A percentile compares a stretch with the other conserved stretches of the same genome.
phyloP scores from a whole-genome alignment of 768 basidiomycete species.

The Pleurotus eryngii region DNA sequence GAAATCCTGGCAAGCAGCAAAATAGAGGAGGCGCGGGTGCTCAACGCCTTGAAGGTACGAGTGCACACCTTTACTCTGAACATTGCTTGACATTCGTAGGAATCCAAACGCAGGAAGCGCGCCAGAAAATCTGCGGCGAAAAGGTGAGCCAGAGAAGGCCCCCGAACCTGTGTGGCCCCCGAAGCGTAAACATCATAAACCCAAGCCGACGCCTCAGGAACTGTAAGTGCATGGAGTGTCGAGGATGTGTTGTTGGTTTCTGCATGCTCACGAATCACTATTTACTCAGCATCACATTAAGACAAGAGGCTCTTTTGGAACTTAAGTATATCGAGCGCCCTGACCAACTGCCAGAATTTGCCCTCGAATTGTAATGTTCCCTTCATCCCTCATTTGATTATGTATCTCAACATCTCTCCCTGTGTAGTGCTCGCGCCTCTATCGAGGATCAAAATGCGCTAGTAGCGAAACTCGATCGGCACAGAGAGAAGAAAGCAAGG shows the following conservation, averaged over 20 bases:
- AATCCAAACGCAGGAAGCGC: conserved; percentile 27
- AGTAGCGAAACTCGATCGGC: conserved; percentile 37
- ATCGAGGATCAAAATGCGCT: conserved; percentile 39
- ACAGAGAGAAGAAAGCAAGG: conserved; percentile 14
- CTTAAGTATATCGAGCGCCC: conserved; percentile 55
- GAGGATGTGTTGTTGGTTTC: background rate
- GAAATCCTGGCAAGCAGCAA: conserved; percentile 63
- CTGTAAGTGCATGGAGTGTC: conserved; percentile 36
- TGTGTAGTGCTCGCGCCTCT: conserved; percentile 35
- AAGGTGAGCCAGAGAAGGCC: conserved; percentile 18
- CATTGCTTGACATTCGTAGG: conserved; percentile 14
- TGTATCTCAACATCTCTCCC: background rate
- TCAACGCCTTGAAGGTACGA: conserved; percentile 47
- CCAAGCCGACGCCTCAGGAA: conserved; percentile 41
- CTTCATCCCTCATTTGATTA: background rate
- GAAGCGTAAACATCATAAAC: conserved; percentile 52
- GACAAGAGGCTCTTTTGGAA: conserved; percentile 60
- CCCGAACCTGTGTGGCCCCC: conserved; percentile 63
- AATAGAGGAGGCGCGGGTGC: conserved; percentile 64
- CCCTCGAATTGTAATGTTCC: conserved; percentile 60
- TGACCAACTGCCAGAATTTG: conserved; percentile 53
- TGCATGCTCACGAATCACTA: background rate
- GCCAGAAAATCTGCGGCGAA: conserved; percentile 10
- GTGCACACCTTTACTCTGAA: background rate
- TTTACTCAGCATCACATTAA: conserved; percentile 42